phyloP scores from a whole-genome alignment of 1,284 basidiomycete genomes.

The Apiotrichum akiyoshidainum region DNA sequence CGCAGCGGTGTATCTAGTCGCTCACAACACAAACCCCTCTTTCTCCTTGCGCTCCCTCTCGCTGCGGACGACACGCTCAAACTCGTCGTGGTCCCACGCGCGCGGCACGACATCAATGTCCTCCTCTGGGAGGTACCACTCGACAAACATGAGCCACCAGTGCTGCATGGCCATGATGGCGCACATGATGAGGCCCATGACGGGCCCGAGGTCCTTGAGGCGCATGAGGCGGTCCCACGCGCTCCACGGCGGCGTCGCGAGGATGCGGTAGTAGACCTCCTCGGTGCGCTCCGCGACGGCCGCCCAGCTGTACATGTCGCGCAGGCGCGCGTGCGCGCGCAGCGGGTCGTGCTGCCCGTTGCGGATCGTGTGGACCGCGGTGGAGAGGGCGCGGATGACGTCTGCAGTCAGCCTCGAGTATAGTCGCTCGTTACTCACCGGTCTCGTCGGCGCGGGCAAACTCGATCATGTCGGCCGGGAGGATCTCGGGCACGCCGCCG shows the following conservation, averaged over 20 bases:
- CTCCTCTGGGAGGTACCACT: constrained; percentile 39
- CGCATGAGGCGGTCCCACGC: constrained; percentile 68
- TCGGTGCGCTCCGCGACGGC: constrained; percentile 79
- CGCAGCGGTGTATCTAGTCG: no score
- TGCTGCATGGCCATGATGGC: constrained; percentile 52
- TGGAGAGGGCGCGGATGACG: constrained; percentile 74
- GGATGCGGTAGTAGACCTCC: constrained; percentile 69
- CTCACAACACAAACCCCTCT: no score
- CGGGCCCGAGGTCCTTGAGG: constrained; percentile 47
- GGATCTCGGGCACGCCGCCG: constrained; percentile 91
- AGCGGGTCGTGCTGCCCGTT: constrained; percentile 70
- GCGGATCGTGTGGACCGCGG: constrained; percentile 71
- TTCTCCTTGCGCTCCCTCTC: background rate
- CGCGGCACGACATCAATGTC: constrained; percentile 43
- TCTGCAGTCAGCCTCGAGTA: constrained; percentile 61
- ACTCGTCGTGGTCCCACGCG: constrained; percentile 25
- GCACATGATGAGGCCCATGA: constrained; percentile 54
- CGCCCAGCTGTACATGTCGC: constrained; percentile 82
- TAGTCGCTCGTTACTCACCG: constrained; percentile 50
- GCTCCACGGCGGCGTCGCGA: constrained; percentile 61
- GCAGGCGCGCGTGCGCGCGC: constrained; percentile 72
- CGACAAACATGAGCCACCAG: constrained; percentile 47
- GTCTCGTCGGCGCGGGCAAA: constrained; percentile 87
- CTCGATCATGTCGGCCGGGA: constrained; percentile 89
- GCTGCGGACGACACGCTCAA: constrained; percentile 10